Conservation (phyloP, 805 yeast genomes). For the Komagataella populi region DNA sequence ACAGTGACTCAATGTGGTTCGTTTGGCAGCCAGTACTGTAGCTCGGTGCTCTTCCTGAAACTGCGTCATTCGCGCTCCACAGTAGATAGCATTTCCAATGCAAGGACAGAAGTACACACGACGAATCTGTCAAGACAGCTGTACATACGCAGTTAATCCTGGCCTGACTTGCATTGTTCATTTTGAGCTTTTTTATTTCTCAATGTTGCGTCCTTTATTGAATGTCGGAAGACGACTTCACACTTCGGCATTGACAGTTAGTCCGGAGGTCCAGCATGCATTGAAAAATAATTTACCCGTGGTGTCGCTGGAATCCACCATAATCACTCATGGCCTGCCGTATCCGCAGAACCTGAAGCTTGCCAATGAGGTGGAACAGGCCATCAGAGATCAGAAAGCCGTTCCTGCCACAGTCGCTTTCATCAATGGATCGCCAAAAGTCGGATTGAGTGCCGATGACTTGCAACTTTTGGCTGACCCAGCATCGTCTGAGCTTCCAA, state of each 20-base stretch:
- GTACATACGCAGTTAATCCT: too few relatives aligned
- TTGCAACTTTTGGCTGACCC: conserved; percentile 34
- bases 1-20: too few relatives aligned
- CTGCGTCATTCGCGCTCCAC: too few relatives aligned
- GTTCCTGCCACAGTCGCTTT: conserved; percentile 82
- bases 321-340: conserved; percentile 83
- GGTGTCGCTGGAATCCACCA: conserved; percentile 78
- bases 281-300: conserved; percentile 44
- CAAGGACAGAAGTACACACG: too few relatives aligned
- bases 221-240: not conserved
- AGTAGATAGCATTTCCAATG: too few relatives aligned
- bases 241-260: not conserved
- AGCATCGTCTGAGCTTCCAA: conserved; percentile 11
- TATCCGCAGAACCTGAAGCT: conserved; percentile 61
- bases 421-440: conserved; percentile 53
- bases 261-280: conserved; percentile 48
- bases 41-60: too few relatives aligned
- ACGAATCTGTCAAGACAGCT: too few relatives aligned
- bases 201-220: not conserved
- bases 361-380: conserved; percentile 56
- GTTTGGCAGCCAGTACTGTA: too few relatives aligned
- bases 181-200: not conserved
- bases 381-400: conserved; percentile 48
- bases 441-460: conserved; percentile 43
- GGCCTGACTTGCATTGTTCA: not conserved